Evolutionary conservation across 2,329 filamentous ascomycete species (phyloP).

Genomic region (Nothophaeocryptopus gaeumannii): DNA sequence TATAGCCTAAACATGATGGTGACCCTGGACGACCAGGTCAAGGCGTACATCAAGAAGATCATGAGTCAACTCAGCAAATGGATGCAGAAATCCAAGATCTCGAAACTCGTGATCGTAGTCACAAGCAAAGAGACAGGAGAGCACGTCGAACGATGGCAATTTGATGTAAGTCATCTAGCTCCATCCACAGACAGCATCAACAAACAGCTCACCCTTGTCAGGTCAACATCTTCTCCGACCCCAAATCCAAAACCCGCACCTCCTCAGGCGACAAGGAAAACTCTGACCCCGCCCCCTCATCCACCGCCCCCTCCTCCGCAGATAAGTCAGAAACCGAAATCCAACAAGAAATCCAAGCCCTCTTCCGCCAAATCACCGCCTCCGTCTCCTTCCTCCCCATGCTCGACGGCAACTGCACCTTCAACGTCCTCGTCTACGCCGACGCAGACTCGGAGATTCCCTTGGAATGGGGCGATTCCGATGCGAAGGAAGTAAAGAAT

Average conservation of each 20-base stretch:
- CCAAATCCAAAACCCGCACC: slow-evolving; percentile 41
- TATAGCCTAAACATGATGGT: slow-evolving; percentile 99
- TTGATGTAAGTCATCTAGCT: slow-evolving; percentile 65
- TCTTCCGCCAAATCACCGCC: slow-evolving; percentile 97
- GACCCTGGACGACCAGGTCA: slow-evolving; percentile 94
- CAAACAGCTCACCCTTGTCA: slow-evolving; percentile 6
- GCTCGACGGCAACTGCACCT: slow-evolving; percentile 90
- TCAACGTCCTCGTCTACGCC: slow-evolving; percentile 97
- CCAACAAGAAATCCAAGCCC: slow-evolving; percentile 89
- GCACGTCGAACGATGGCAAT: slow-evolving; percentile 96
- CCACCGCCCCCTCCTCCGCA: slow-evolving; percentile 28
- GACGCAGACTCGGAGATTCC: slow-evolving; percentile 96
- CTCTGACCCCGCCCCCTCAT: slow-evolving; percentile 35
- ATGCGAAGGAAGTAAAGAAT: slow-evolving; percentile 92
- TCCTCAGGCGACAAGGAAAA: slow-evolving; percentile 67
- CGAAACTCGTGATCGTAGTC: slow-evolving; percentile 93
- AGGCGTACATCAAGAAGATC: slow-evolving; percentile 98
- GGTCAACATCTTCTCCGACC: slow-evolving; percentile 37
- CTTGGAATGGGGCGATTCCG: slow-evolving; percentile 97
- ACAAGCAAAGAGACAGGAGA: slow-evolving; percentile 96
- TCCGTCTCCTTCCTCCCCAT: slow-evolving; percentile 96
- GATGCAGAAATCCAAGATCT: slow-evolving; percentile 97
- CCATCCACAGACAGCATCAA: slow-evolving; percentile 16
- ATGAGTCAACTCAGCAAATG: slow-evolving; percentile 97
- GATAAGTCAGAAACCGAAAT: slow-evolving; percentile 94